These are phyloP conservation scores for Wickerhamomyces mucosus DNA, from an alignment of 805 yeast genomes.

Conservation along the genomic window DNA sequence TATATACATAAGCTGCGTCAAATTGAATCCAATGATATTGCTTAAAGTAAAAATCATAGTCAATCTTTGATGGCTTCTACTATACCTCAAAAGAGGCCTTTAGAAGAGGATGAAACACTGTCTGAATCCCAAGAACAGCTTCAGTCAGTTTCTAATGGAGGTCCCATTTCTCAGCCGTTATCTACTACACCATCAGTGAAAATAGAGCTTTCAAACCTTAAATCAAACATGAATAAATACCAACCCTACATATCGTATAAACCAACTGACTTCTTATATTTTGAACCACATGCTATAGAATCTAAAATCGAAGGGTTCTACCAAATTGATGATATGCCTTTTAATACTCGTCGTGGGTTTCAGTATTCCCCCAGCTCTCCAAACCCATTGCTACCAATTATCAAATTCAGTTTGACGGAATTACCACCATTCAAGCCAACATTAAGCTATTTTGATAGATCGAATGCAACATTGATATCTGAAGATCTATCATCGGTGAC, in stretches of 20 bases:
- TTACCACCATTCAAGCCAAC: conserved; percentile 54
- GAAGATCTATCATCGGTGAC: conserved; percentile 37
- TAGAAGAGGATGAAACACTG: too few species aligned
- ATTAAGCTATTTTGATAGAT: conserved; percentile 58
- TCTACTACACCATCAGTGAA: too few species aligned
- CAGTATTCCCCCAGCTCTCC: conserved; percentile 75
- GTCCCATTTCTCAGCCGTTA: too few species aligned
- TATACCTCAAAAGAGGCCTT: too few species aligned
- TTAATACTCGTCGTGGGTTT: conserved; percentile 63
- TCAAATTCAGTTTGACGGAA: conserved; percentile 65
- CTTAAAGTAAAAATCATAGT: too few species aligned
- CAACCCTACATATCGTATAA: conserved; percentile 17
- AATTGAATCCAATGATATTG: too few species aligned
- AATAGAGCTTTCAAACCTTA: too few species aligned
- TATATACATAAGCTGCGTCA: too few species aligned
- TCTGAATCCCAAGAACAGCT: too few species aligned
- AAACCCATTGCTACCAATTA: conserved; percentile 44
- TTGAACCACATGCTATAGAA: conserved; percentile 5
- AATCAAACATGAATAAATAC: conserved; percentile 12
- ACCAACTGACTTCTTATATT: conserved; percentile 13
- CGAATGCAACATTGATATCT: conserved; percentile 42
- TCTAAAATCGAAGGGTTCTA: conserved; percentile 22
- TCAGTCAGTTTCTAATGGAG: too few species aligned
- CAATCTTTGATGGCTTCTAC: too few species aligned
- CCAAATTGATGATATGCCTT: conserved; percentile 67